These are phyloP conservation scores for Xylariaceae sp. DNA, from an alignment of 2,329 filamentous ascomycete genomes.

Conservation along the genomic window DNA sequence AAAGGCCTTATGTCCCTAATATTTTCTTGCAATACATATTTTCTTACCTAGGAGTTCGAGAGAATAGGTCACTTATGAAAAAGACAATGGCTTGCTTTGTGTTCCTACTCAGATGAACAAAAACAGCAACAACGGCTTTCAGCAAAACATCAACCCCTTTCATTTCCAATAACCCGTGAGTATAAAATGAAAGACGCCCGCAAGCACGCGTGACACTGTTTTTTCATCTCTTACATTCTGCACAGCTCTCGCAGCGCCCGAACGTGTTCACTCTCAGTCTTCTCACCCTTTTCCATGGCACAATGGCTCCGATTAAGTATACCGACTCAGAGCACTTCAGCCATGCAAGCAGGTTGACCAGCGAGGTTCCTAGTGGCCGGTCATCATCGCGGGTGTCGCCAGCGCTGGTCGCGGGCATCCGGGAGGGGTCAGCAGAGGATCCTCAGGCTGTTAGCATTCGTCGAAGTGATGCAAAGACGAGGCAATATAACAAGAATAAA, in stretches of 20 bases:
- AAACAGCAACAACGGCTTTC: background rate
- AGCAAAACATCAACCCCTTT: background rate
- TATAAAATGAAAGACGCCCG: conserved; percentile 1
- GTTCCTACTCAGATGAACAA: background rate
- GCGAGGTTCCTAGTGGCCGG: background rate
- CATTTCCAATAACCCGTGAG: background rate
- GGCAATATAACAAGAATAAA: background rate
- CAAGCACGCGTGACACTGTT: background rate
- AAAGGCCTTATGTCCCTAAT: background rate
- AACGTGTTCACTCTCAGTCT: background rate
- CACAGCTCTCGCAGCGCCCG: background rate
- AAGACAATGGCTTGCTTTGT: background rate
- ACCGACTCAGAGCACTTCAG: background rate
- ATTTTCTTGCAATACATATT: background rate
- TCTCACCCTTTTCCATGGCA: background rate
- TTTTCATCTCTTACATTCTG: background rate
- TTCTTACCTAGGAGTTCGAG: background rate
- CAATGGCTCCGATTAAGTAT: background rate
- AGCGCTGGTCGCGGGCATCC: background rate
- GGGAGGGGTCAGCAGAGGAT: background rate
- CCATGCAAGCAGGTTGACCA: background rate
- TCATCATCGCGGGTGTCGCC: background rate
- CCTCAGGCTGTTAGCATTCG: background rate
- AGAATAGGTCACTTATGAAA: background rate
- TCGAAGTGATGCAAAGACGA: background rate